Evolutionary conservation across 371 early-diverging fungal genomes (phyloP).

Genomic region (Mortierella sp.): DNA sequence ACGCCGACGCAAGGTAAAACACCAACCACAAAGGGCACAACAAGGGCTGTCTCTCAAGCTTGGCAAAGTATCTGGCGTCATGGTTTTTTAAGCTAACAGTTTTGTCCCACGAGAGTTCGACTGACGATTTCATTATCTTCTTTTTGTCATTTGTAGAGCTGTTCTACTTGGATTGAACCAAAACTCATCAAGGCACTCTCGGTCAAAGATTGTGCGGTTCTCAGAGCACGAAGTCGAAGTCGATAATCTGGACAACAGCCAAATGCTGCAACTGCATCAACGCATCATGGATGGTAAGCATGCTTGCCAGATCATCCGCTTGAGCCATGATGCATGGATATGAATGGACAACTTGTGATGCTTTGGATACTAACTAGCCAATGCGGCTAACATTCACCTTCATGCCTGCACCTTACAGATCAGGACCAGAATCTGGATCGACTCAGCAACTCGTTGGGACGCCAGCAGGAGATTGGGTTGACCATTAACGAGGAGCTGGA

Average conservation of each 20-base stretch:
- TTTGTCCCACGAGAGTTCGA: neutral
- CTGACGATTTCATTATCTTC: neutral
- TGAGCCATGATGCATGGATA: neutral
- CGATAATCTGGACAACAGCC: constrained; percentile 68
- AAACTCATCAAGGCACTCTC: constrained; percentile 43
- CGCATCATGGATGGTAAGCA: constrained; percentile 80
- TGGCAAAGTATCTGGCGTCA: neutral
- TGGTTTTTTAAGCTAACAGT: neutral
- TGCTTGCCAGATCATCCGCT: neutral
- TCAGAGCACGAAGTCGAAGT: constrained; percentile 64
- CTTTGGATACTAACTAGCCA: neutral
- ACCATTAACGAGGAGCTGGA: constrained; percentile 85
- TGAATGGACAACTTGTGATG: neutral
- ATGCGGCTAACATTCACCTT: neutral
- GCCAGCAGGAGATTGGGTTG: constrained; percentile 82
- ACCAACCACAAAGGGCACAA: neutral
- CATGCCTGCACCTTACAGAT: constrained; percentile 58
- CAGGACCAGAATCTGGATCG: constrained; percentile 85
- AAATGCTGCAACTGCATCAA: constrained; percentile 80
- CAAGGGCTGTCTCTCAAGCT: neutral
- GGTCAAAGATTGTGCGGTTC: constrained; percentile 63
- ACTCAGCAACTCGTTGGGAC: constrained; percentile 72
- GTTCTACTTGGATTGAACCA: constrained; percentile 47
- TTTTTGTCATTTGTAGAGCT: constrained; percentile 14
- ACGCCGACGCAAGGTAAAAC: constrained; percentile 62